Percentiles rank a stretch among this genome's conserved stretches.
Conservation (phyloP, 2,329 filamentous ascomycete species). For the Drechslerella stenobrocha region DNA sequence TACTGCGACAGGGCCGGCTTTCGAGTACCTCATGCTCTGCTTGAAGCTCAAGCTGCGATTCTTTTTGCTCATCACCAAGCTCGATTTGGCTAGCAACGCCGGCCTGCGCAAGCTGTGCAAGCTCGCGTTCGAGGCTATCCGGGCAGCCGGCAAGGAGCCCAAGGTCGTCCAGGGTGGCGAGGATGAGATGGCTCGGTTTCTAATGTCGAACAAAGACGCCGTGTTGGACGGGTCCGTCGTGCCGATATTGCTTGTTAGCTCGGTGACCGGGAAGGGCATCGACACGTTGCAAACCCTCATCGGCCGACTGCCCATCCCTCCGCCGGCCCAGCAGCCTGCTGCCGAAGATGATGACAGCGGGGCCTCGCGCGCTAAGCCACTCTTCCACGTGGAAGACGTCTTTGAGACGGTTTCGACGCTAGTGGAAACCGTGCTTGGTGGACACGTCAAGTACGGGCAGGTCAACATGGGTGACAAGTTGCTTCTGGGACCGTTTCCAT, state of each 20-base stretch:
- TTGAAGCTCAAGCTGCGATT: constrained; percentile 77
- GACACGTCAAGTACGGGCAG: constrained; percentile 76
- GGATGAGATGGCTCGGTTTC: constrained; percentile 53
- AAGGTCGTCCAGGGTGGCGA: constrained; percentile 53
- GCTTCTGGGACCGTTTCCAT: constrained; percentile 74
- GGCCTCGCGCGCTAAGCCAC: constrained; percentile 62
- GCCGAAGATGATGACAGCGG: constrained; percentile 25
- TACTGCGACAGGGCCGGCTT: constrained; percentile 61
- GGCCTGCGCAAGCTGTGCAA: constrained; percentile 71
- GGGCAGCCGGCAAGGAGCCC: constrained; percentile 72
- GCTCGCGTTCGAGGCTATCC: constrained; percentile 75
- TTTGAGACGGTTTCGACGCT: constrained; percentile 59
- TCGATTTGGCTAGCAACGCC: constrained; percentile 77
- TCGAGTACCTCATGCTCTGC: constrained; percentile 73
- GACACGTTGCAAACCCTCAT: constrained; percentile 80
- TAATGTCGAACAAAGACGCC: constrained; percentile 50
- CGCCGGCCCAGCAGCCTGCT: constrained; percentile 61
- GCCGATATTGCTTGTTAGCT: constrained; percentile 84
- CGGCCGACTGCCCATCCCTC: constrained; percentile 71
- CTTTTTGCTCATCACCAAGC: constrained; percentile 82
- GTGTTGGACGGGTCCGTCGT: constrained; percentile 59
- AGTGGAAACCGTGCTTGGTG: constrained; percentile 74
- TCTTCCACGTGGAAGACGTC: constrained; percentile 91
- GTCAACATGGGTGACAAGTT: constrained; percentile 77
- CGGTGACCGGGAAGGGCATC: constrained; percentile 81